Evolutionary conservation across 441 rosid genomes (phyloP).

Genomic region (Populus tomentosa): DNA sequence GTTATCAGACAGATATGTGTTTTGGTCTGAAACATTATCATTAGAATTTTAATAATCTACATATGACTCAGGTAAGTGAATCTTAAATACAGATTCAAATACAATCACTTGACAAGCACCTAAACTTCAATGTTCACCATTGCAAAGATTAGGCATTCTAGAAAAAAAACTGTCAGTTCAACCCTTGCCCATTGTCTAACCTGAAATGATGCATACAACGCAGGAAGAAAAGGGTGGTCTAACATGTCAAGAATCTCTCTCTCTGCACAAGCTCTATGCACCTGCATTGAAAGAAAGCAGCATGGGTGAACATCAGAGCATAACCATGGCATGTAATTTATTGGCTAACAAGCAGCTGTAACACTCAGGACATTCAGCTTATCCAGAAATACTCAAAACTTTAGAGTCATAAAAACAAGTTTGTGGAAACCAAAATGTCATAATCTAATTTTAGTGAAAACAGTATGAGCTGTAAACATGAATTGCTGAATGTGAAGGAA

Average conservation of each 20-base stretch:
- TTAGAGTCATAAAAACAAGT: background rate
- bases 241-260: conserved; percentile 88
- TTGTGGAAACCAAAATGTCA: background rate
- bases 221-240: conserved; percentile 99
- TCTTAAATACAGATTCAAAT: background rate
- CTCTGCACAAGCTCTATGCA: conserved; percentile 97
- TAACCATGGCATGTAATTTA: background rate
- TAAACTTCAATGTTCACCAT: background rate
- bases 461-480: background rate
- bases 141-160: conserved; percentile 2
- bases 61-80: background rate
- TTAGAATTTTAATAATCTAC: background rate
- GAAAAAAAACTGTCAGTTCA: background rate
- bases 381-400: too few species aligned
- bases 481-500: background rate
- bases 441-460: background rate
- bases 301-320: background rate
- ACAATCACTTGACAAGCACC: background rate
- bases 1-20: conserved; percentile 95
- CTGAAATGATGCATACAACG: conserved; percentile 98
- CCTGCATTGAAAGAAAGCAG: conserved; percentile 38
- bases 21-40: conserved; percentile 58
- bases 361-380: background rate
- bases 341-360: background rate
- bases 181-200: conserved; percentile 25